These are phyloP conservation scores for Phaffia rhodozyma DNA, from an alignment of 1,284 basidiomycete species.

Conservation along the genomic window DNA sequence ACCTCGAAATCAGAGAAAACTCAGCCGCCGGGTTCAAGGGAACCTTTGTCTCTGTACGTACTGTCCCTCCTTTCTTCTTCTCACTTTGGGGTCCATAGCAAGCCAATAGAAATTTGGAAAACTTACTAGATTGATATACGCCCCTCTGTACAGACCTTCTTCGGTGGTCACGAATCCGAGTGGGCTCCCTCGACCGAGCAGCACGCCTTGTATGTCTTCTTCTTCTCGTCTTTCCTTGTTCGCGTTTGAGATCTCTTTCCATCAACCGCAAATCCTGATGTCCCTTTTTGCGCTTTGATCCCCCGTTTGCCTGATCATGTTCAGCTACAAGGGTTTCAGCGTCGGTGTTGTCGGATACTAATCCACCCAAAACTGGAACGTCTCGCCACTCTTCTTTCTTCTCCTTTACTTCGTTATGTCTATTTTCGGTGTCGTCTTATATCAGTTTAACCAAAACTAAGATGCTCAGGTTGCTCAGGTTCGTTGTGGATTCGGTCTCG, in stretches of 20 bases:
- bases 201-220: background rate
- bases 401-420: background rate
- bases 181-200: conserved; percentile 9
- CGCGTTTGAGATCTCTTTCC: too few species aligned
- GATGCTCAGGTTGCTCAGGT: too few species aligned
- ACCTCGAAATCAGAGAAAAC: conserved; percentile 3
- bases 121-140: too few species aligned
- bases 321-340: conserved; percentile 4
- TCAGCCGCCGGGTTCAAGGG: background rate
- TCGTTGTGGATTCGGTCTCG: too few species aligned
- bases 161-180: conserved; percentile 1
- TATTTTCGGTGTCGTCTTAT: too few species aligned
- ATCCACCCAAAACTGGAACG: background rate
- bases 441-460: too few species aligned
- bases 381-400: background rate
- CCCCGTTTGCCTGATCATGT: too few species aligned
- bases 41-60: background rate
- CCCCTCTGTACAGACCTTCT: conserved; percentile 4
- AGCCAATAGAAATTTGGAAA: too few species aligned
- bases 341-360: conserved; percentile 15
- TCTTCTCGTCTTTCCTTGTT: too few species aligned
- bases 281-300: too few species aligned
- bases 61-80: too few species aligned
- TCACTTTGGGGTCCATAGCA: background rate
- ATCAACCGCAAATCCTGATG: too few species aligned